These are phyloP conservation scores for Stenogyne calaminthoides DNA, from an alignment of 305 asterid genomes.

Conservation along the genomic window DNA sequence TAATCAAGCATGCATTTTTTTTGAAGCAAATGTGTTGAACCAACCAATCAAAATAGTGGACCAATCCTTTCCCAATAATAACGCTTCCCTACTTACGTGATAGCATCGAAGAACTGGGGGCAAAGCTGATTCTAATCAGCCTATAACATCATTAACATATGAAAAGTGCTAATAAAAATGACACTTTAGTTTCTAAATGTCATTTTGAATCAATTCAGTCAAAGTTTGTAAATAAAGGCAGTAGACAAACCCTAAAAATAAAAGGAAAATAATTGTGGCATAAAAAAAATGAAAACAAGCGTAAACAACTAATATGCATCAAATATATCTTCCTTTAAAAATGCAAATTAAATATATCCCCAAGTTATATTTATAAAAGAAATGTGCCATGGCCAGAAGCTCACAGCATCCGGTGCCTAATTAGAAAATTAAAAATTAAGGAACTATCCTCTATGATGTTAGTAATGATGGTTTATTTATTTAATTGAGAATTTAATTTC, in stretches of 20 bases:
- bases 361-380: neutral
- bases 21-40: too few relatives aligned
- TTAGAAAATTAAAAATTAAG: neutral
- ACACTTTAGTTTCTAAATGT: neutral
- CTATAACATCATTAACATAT: neutral
- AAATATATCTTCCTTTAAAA: too few relatives aligned
- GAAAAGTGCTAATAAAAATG: neutral
- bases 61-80: too few relatives aligned
- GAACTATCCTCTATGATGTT: neutral
- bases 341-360: neutral
- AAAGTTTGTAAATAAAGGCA: neutral
- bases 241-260: neutral
- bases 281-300: neutral
- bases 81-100: too few relatives aligned
- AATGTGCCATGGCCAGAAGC: neutral
- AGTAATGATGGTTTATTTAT: too few relatives aligned
- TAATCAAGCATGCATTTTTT: too few relatives aligned
- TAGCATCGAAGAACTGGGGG: too few relatives aligned
- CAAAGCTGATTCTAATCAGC: too few relatives aligned
- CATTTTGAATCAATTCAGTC: neutral
- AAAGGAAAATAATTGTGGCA: neutral
- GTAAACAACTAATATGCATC: neutral
- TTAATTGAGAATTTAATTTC: too few relatives aligned
- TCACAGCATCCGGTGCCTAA: conserved; percentile 8
- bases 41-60: too few relatives aligned